Conservation (phyloP, 108 stramenopile genomes). For the Cyclotella distinguenda region DNA sequence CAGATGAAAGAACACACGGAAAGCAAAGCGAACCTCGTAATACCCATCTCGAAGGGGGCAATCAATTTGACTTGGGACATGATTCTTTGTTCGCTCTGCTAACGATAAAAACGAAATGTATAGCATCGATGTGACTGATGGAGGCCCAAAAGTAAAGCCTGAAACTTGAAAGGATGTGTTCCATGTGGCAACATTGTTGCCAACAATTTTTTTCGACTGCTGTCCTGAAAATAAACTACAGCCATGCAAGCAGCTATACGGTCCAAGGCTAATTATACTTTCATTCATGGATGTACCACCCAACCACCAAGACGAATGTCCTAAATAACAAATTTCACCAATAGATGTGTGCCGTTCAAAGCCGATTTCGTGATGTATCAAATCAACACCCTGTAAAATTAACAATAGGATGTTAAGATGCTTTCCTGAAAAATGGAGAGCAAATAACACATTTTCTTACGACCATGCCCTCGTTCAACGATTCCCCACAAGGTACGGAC, state of each 20-base stretch:
- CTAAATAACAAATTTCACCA: conserved; percentile 30
- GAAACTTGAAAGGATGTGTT: conserved; percentile 25
- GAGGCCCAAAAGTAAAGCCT: conserved; percentile 32
- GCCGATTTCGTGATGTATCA: not conserved
- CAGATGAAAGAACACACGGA: not conserved
- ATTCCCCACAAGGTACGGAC: conserved; percentile 27
- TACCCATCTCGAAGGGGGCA: too few species aligned
- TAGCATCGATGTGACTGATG: conserved; percentile 29
- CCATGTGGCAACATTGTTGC: not conserved
- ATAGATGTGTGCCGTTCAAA: conserved; percentile 8
- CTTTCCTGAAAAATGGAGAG: too few species aligned
- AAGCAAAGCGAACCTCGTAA: too few species aligned
- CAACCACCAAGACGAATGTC: conserved; percentile 35
- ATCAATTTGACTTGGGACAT: too few species aligned
- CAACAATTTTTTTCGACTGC: conserved; percentile 11
- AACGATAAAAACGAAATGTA: conserved; percentile 34
- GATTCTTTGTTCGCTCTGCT: not conserved
- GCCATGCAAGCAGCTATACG: conserved; percentile 10
- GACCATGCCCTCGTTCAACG: not conserved
- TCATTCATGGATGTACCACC: conserved; percentile 35
- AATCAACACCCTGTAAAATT: not conserved
- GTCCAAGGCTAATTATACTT: conserved; percentile 33
- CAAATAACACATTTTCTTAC: not conserved
- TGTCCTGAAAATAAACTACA: conserved; percentile 40
- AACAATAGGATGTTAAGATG: not conserved